Evolutionary conservation across 176 grass and related monocot genomes (phyloP), one percentile per base, ranked within the genome.

Genomic region (Ensete glaucum): DNA sequence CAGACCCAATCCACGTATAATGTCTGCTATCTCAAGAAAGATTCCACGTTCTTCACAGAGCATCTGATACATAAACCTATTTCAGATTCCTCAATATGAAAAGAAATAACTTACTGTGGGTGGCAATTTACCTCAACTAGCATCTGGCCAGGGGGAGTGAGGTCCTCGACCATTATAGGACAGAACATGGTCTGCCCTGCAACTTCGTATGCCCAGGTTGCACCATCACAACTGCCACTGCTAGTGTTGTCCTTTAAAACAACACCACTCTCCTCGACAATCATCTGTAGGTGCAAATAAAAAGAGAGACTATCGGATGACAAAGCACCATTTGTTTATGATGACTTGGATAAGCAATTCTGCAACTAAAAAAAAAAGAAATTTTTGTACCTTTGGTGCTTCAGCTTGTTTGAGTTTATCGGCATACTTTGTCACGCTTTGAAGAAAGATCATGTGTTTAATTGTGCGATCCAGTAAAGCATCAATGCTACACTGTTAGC

Each of bases 11-110:
- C 86, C 88, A 12, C 96, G 88, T 63, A 99, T 94, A 77, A 82
- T 89, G 65, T 99, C 96, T 17, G 96, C 91, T 87, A 99, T 99
- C 82, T 99, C 96, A n/a, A 99, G 88, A 85, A 95, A 99, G 86
- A 94, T 88, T 16, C 96, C 96, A 1, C 80, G 85, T 81, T 95
- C 86, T 62, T 99, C 91, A 75, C 96, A 99, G 50, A 99, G 79
- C 96, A 99, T 99, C 96, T 99, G 88, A 69, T 86, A 13, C 16
- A 23, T 15, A 52, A 66, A 51, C 3, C 76, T 15, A 74, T 73
- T 23, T 65, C 12, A 54, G 26, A 52, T 12, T 67, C 11, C 12
- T 17, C 22, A 13, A 68, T 29, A 78, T 2, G 26, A 50, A 77
- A 14, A 43, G 34, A 5, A 43, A 43, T 6, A 43, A 43, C 4